A percentile compares a stretch with the other conserved stretches of the same genome.
phyloP scores from a whole-genome alignment of 78 protist genomes.

The Pigoraptor vietnamica region DNA sequence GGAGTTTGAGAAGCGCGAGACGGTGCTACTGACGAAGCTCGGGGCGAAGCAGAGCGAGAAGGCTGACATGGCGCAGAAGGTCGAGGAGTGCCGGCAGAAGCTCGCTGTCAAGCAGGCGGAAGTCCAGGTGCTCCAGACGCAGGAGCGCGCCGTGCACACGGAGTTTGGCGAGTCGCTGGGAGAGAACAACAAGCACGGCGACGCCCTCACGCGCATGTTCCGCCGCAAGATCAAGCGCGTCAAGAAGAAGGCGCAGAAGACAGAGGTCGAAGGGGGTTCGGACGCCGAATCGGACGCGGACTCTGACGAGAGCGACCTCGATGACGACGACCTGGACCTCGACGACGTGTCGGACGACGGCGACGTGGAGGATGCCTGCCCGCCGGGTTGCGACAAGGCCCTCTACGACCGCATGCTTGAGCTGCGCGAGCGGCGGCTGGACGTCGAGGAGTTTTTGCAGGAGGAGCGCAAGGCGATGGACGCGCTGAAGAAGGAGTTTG shows the following conservation, averaged over 20 bases:
- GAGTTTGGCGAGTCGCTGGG: background rate
- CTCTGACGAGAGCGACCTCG: background rate
- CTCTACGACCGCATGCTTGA: slow-evolving; percentile 27
- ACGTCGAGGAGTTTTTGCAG: slow-evolving; percentile 39
- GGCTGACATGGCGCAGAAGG: background rate
- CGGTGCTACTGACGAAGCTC: background rate
- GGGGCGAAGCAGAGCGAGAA: background rate
- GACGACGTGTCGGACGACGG: background rate
- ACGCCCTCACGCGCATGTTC: background rate
- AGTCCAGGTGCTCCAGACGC: background rate
- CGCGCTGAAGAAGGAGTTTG: slow-evolving; percentile 33
- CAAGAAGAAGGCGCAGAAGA: background rate
- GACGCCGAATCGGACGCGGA: background rate
- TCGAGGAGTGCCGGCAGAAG: background rate
- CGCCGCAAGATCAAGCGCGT: background rate
- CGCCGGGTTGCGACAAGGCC: slow-evolving; percentile 26
- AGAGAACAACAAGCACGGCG: background rate
- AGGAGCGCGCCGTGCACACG: background rate
- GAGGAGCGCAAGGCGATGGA: slow-evolving; percentile 35
- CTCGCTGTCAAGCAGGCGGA: background rate
- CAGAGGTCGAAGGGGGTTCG: background rate
- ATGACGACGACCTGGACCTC: background rate
- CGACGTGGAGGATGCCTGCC: slow-evolving; percentile 51
- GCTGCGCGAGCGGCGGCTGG: slow-evolving; percentile 54
- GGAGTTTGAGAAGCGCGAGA: slow-evolving; percentile 49